Base-by-base conservation (phyloP, 352 stramenopile species). In the Aphanomyces cochlioides region DNA sequence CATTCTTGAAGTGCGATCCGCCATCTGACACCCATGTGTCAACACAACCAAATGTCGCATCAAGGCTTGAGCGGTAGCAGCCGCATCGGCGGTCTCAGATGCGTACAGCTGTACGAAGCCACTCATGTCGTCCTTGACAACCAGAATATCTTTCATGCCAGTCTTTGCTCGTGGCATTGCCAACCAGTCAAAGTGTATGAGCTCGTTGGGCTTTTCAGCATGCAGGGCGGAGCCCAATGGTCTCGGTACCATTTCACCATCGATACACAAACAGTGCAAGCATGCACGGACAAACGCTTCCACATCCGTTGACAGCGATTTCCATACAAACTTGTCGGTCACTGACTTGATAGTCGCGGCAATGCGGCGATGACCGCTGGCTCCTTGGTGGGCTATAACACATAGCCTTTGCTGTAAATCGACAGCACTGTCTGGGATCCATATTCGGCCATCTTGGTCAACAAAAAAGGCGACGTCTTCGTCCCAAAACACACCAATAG, bases 111-210 rank as follows among this genome's bases (percentile, higher is more conserved):
- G 7, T 5, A 67, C 7, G 47, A 64, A 67, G 12, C 36, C 7
- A 5, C 7, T 57, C 60, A 57, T 64, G 47, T 58, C 28, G 39
- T 67, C 60, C 28, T 81, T 81, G 1, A 80, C 3, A 0, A 81
- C 66, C 0, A 81, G 56, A 0, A 82, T 50, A 36, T 81, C 77
- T 41, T 76, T 73, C 45, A 50, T 15, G 45, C 45, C 45, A 15
- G 10, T 17, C 10, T 50, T 17, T 50, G 45, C 10, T 17, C 17
- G 10, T 17, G 73, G 54, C 41, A 81, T 71, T 0, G 59, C 69
- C 7, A 82, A 39, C 7, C 72, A 84, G 17, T 81, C 75, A 21
- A 84, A 84, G 34, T 82, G 73, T 0, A 82, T n/a, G 1, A 78
- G 3, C 70, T 72, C 4, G 57, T 47, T 19, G n/a, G n/a, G n/a